Evolutionary conservation across 768 basidiomycete genomes (phyloP).

Genomic region (Baorangia bicolor): DNA sequence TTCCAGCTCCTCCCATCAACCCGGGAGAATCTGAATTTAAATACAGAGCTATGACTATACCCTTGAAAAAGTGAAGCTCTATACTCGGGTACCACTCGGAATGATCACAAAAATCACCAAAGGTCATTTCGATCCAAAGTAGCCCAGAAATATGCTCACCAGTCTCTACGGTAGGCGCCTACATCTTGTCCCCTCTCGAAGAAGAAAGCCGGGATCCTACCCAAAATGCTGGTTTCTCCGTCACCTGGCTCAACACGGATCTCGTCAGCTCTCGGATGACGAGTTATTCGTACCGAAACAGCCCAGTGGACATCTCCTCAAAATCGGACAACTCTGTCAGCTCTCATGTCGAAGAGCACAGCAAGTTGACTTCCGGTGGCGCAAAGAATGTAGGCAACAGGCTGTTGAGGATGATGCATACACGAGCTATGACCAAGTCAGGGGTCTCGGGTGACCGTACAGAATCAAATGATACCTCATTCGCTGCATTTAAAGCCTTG

Average conservation of each 20-base stretch:
- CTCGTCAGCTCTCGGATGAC: slow-evolving; percentile 70
- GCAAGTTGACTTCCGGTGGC: not conserved
- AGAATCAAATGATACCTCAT: slow-evolving; percentile 42
- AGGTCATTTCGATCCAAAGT: slow-evolving; percentile 44
- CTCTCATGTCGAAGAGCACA: not conserved
- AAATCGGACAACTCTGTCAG: not conserved
- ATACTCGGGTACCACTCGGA: slow-evolving; percentile 84
- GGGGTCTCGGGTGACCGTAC: slow-evolving; percentile 37
- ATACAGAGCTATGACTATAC: slow-evolving; percentile 88
- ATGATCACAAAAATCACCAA: slow-evolving; percentile 76
- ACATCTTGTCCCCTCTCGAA: slow-evolving; percentile 91
- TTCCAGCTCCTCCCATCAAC: slow-evolving; percentile 1
- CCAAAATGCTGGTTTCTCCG: slow-evolving; percentile 86
- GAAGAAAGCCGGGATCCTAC: slow-evolving; percentile 84
- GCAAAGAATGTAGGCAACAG: slow-evolving; percentile 8
- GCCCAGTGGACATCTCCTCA: slow-evolving; percentile 34
- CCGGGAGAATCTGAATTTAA: slow-evolving; percentile 3
- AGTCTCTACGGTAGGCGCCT: slow-evolving; percentile 61
- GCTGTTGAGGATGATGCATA: slow-evolving; percentile 32
- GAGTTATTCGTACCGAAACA: slow-evolving; percentile 86
- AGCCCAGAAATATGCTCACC: not conserved
- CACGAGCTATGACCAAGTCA: slow-evolving; percentile 21
- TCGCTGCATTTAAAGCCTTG: slow-evolving; percentile 78
- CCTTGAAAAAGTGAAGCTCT: slow-evolving; percentile 87
- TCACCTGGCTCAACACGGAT: slow-evolving; percentile 74